Conservation (phyloP, 2,329 filamentous ascomycete species). For the Golovinomyces cichoracearum region DNA sequence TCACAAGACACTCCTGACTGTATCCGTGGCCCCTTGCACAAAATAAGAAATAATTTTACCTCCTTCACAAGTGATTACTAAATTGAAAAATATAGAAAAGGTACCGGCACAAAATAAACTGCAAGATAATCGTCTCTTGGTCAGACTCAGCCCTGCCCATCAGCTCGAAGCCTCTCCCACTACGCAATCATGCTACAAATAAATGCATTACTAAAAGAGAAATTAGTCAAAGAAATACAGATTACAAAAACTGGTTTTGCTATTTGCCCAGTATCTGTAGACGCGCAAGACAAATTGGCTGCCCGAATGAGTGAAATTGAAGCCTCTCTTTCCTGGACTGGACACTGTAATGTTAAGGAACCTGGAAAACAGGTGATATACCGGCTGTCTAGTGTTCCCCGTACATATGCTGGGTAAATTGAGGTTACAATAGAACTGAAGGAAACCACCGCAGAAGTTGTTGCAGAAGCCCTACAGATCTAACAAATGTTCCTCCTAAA, state of each 20-base stretch:
- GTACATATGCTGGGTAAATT: not conserved
- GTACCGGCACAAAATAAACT: too few species aligned
- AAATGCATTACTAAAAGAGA: too few species aligned
- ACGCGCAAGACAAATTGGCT: not conserved
- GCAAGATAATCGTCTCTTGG: too few species aligned
- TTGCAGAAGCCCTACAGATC: not conserved
- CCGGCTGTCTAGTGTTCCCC: not conserved
- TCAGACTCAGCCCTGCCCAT: too few species aligned
- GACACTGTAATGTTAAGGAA: not conserved
- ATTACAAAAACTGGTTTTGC: conserved; percentile 1
- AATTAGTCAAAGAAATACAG: too few species aligned
- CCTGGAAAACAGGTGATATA: not conserved
- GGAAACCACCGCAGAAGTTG: not conserved
- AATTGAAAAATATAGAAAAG: too few species aligned
- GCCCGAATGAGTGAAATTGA: not conserved
- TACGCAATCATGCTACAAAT: too few species aligned
- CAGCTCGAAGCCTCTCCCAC: too few species aligned
- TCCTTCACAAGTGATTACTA: too few species aligned
- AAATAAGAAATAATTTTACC: too few species aligned
- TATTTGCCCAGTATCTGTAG: not conserved
- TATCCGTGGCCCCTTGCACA: too few species aligned
- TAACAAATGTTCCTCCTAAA: not conserved
- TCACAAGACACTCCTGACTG: too few species aligned
- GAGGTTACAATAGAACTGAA: not conserved
- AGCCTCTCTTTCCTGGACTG: not conserved